Evolutionary conservation across 2,329 filamentous ascomycete species (phyloP).

Genomic region (Ophiocordyceps unilateralis): DNA sequence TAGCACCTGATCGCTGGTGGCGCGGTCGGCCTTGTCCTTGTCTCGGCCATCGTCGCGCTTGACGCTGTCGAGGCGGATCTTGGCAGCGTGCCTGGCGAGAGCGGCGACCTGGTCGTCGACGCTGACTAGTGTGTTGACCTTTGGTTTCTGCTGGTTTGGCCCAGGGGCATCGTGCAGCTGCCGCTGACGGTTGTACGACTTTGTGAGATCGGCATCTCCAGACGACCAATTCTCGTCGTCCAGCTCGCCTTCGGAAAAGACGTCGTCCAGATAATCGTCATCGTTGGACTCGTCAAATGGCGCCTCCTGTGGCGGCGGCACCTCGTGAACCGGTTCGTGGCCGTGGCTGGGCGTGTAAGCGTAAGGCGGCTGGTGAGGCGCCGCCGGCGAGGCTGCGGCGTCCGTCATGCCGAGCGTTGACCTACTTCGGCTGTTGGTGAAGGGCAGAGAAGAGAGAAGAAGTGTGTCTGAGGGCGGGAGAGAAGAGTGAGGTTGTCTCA

Average conservation of each 20-base stretch:
- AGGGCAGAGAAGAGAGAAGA: neutral
- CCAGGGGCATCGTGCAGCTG: conserved; percentile 41
- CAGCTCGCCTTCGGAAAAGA: conserved; percentile 18
- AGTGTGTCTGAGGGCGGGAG: neutral
- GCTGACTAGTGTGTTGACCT: conserved; percentile 59
- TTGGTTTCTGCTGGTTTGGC: conserved; percentile 62
- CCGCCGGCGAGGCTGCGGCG: conserved; percentile 16
- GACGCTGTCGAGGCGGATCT: conserved; percentile 61
- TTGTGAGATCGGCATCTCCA: conserved; percentile 53
- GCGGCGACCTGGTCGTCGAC: conserved; percentile 78
- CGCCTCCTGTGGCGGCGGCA: conserved; percentile 5
- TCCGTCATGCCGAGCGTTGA: neutral
- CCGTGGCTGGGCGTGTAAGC: conserved; percentile 25
- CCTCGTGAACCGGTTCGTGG: conserved; percentile 21
- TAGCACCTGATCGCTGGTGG: conserved; percentile 86
- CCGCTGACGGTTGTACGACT: conserved; percentile 74
- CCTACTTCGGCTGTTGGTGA: neutral
- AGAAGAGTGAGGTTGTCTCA: neutral
- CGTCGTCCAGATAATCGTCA: conserved; percentile 10
- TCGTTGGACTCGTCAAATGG: conserved; percentile 7
- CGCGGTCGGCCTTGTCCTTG: conserved; percentile 82
- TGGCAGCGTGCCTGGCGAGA: conserved; percentile 70
- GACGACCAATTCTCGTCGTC: conserved; percentile 41
- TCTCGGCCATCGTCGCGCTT: conserved; percentile 33
- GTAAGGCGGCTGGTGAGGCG: conserved; percentile 27